A percentile compares a stretch with the other conserved stretches of the same genome.
These are phyloP conservation scores for Didymella keratinophila DNA, from an alignment of 2,329 filamentous ascomycete genomes.

Conservation along the genomic window DNA sequence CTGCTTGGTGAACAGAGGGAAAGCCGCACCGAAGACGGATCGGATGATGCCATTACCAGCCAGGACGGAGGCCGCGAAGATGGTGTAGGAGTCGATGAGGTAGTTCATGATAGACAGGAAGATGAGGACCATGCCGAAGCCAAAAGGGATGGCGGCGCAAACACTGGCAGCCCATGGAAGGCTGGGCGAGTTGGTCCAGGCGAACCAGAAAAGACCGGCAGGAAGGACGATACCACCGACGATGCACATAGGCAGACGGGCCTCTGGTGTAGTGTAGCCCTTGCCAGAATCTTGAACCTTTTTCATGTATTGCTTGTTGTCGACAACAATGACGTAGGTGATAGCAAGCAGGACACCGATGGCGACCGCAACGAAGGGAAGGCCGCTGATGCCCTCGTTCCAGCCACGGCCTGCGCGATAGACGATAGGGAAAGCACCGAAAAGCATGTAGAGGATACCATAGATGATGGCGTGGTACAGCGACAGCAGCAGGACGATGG, in stretches of 20 bases:
- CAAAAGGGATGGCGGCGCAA: slow-evolving; percentile 61
- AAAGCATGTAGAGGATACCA: slow-evolving; percentile 60
- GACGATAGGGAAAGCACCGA: slow-evolving; percentile 64
- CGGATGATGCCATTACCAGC: slow-evolving; percentile 82
- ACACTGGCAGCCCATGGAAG: slow-evolving; percentile 66
- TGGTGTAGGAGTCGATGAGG: slow-evolving; percentile 64
- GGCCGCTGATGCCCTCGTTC: slow-evolving; percentile 49
- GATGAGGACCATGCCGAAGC: slow-evolving; percentile 69
- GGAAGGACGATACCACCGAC: slow-evolving; percentile 70
- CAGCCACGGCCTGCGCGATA: slow-evolving; percentile 60
- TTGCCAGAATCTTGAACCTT: slow-evolving; percentile 56
- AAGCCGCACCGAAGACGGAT: slow-evolving; percentile 77
- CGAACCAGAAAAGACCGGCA: slow-evolving; percentile 54
- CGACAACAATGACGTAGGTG: slow-evolving; percentile 55
- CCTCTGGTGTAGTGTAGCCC: slow-evolving; percentile 70
- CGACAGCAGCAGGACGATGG: slow-evolving; percentile 70
- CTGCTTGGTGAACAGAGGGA: slow-evolving; percentile 79
- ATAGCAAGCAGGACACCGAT: slow-evolving; percentile 71
- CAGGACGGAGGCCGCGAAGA: slow-evolving; percentile 78
- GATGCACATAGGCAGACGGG: slow-evolving; percentile 68
- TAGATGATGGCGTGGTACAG: slow-evolving; percentile 68
- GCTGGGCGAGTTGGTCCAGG: slow-evolving; percentile 56
- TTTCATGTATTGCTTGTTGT: slow-evolving; percentile 48
- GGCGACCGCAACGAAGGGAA: slow-evolving; percentile 71
- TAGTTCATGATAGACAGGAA: slow-evolving; percentile 63